Evolutionary conservation across 2,329 filamentous ascomycete species (phyloP).

Genomic region (Dryadomyces quercivorus): DNA sequence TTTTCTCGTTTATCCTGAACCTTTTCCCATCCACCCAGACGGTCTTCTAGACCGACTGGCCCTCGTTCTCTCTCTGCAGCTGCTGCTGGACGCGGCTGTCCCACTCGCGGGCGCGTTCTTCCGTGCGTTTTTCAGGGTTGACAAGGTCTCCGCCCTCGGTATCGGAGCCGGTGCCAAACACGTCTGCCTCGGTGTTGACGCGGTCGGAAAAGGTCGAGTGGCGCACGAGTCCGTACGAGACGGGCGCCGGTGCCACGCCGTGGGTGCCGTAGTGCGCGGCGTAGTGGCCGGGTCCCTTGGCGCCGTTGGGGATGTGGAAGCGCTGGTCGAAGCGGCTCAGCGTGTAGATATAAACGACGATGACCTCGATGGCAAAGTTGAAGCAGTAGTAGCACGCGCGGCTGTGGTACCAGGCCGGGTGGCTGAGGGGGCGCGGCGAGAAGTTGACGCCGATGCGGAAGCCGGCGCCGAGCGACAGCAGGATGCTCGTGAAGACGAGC

Average conservation of each 20-base stretch:
- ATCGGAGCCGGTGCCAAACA: slow-evolving; percentile 12
- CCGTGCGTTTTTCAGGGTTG: neutral
- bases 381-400: slow-evolving; percentile 70
- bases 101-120: neutral
- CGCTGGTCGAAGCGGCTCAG: slow-evolving; percentile 58
- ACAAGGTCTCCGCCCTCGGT: neutral
- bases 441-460: slow-evolving; percentile 54
- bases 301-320: slow-evolving; percentile 64
- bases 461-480: slow-evolving; percentile 56
- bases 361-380: slow-evolving; percentile 62
- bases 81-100: neutral
- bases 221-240: neutral
- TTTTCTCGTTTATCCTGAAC: no score
- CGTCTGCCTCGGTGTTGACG: slow-evolving; percentile 14
- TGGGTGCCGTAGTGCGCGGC: slow-evolving; percentile 10
- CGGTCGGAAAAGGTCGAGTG: slow-evolving; percentile 6
- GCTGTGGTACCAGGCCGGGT: slow-evolving; percentile 58
- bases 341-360: slow-evolving; percentile 56
- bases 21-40: neutral
- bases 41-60: neutral
- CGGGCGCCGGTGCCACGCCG: neutral
- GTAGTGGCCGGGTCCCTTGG: slow-evolving; percentile 43
- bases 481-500: slow-evolving; percentile 41
- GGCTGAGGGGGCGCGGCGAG: slow-evolving; percentile 30
- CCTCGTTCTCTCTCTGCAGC: neutral